These are phyloP conservation scores for Alternaria angustiovoidea DNA, from an alignment of 2,329 filamentous ascomycete species.

Conservation along the genomic window DNA sequence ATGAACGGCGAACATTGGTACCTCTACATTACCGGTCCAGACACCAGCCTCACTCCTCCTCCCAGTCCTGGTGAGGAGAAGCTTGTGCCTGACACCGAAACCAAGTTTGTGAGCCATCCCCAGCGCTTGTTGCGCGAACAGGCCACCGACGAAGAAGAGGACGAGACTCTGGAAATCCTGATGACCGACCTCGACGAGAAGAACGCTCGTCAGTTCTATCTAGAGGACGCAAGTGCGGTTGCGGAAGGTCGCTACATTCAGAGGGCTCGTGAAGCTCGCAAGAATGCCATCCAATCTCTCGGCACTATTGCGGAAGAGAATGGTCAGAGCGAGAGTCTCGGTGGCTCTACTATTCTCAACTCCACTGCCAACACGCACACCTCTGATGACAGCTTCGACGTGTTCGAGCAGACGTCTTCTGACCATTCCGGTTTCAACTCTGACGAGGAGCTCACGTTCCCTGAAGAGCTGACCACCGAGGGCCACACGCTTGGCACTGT, in stretches of 20 bases:
- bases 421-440: conserved; percentile 67
- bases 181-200: conserved; percentile 74
- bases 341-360: conserved; percentile 46
- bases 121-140: conserved; percentile 60
- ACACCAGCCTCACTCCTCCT: conserved; percentile 80
- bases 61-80: conserved; percentile 69
- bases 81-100: conserved; percentile 61
- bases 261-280: conserved; percentile 69
- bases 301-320: conserved; percentile 66
- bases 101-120: conserved; percentile 66
- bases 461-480: conserved; percentile 84
- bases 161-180: conserved; percentile 77
- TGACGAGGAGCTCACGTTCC: conserved; percentile 66
- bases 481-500: conserved; percentile 92
- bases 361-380: conserved; percentile 53
- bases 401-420: conserved; percentile 78
- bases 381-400: conserved; percentile 72
- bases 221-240: conserved; percentile 86
- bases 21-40: conserved; percentile 91
- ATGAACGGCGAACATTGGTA: conserved; percentile 99
- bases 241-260: conserved; percentile 80
- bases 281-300: conserved; percentile 66
- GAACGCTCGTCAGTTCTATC: conserved; percentile 73
- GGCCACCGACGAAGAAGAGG: conserved; percentile 62
- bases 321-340: conserved; percentile 47